Evolutionary conservation across 2,329 filamentous ascomycete genomes (phyloP).

Genomic region (Furcasterigmium sp.): DNA sequence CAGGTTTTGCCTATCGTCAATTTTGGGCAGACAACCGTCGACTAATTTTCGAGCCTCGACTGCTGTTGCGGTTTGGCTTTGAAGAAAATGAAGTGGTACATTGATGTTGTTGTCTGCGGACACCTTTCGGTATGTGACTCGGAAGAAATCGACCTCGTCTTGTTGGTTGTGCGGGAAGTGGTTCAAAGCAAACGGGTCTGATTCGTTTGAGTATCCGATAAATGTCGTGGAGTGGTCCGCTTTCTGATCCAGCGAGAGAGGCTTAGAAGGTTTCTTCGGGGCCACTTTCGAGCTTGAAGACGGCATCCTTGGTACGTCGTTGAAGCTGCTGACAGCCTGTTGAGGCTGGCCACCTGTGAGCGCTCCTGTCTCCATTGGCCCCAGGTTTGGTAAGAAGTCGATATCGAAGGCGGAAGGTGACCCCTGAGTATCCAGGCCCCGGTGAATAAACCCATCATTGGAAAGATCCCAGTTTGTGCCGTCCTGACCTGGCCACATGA

Average conservation of each 20-base stretch:
- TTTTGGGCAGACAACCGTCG: slow-evolving; percentile 5
- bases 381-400: background rate
- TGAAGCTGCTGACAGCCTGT: no score
- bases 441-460: background rate
- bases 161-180: slow-evolving; percentile 16
- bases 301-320: no score
- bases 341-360: no score
- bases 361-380: background rate
- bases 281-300: no score
- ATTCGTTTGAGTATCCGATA: slow-evolving; percentile 6
- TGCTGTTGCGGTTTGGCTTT: slow-evolving; percentile 7
- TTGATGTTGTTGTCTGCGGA: background rate
- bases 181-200: slow-evolving; percentile 14
- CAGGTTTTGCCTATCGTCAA: slow-evolving; percentile 6
- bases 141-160: slow-evolving; percentile 22
- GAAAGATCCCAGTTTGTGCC: background rate
- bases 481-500: background rate
- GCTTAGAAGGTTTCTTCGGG: no score
- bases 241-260: slow-evolving; percentile 1
- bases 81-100: slow-evolving; percentile 10
- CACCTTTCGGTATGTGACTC: slow-evolving; percentile 13
- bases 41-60: slow-evolving; percentile 5
- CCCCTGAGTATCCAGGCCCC: background rate
- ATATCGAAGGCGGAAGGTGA: background rate
- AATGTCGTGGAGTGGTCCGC: slow-evolving; percentile 7